Evolutionary conservation across 2,329 filamentous ascomycete species (phyloP).

Genomic region (Epichloe gansuensis): DNA sequence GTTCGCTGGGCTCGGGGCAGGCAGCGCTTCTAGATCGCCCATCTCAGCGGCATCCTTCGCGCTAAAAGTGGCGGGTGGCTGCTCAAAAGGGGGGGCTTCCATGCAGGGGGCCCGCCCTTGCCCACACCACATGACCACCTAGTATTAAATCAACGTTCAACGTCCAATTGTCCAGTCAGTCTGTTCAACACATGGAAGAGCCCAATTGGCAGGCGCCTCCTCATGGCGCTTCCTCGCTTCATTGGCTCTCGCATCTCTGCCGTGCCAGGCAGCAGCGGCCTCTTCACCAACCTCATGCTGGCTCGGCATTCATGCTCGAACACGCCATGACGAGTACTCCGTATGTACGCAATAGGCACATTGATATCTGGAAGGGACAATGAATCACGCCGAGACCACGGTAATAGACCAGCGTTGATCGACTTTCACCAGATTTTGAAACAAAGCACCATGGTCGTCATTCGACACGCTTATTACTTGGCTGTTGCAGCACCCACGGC

Average conservation of each 20-base stretch:
- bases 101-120: not conserved
- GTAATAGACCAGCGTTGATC: too few species aligned
- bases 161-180: too few species aligned
- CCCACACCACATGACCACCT: not conserved
- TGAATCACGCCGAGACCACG: too few species aligned
- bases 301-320: not conserved
- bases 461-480: too few species aligned
- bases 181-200: not conserved
- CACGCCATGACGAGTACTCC: not conserved
- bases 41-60: not conserved
- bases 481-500: too few species aligned
- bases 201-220: not conserved
- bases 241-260: not conserved
- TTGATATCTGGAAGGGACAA: too few species aligned
- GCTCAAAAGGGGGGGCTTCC: not conserved
- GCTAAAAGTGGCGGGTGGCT: slow-evolving; percentile 5
- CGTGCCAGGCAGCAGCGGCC: not conserved
- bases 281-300: not conserved
- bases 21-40: not conserved
- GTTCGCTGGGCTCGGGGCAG: not conserved
- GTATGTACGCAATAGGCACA: too few species aligned
- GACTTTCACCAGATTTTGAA: too few species aligned
- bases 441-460: too few species aligned
- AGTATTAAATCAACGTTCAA: too few species aligned
- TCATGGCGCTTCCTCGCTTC: not conserved